Conservation (phyloP, 495 filamentous ascomycete genomes). For the Podospora didyma region DNA sequence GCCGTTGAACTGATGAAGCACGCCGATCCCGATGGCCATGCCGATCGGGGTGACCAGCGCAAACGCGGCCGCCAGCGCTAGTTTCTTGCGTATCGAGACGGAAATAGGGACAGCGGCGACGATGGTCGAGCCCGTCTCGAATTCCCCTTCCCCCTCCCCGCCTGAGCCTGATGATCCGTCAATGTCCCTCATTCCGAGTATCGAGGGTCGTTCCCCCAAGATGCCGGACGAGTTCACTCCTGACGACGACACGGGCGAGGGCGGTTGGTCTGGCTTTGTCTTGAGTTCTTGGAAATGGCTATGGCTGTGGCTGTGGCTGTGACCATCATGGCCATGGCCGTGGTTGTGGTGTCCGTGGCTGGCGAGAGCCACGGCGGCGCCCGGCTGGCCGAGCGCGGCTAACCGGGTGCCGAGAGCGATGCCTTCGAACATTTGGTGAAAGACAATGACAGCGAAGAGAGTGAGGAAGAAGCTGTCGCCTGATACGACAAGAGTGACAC, state of each 20-base stretch:
- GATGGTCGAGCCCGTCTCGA: neutral
- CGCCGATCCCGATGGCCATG: constrained; percentile 58
- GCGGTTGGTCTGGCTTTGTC: neutral
- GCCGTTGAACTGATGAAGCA: constrained; percentile 51
- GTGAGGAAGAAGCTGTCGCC: constrained; percentile 53
- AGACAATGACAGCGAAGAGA: constrained; percentile 56
- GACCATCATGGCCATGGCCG: constrained; percentile 3
- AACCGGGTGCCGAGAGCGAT: constrained; percentile 72
- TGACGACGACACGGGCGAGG: neutral
- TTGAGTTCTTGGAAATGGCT: neutral
- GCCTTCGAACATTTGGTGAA: constrained; percentile 76
- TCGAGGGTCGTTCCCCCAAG: too few relatives aligned
- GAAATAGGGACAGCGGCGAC: neutral
- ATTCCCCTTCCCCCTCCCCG: too few relatives aligned
- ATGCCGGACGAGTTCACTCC: too few relatives aligned
- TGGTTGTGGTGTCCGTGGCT: constrained; percentile 10
- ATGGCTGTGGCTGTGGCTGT: too few relatives aligned
- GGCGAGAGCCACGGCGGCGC: neutral
- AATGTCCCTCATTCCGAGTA: neutral
- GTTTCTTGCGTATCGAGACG: constrained; percentile 34
- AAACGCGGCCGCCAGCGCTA: constrained; percentile 46
- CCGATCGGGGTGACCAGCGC: constrained; percentile 54
- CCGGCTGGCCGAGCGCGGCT: constrained; percentile 44
- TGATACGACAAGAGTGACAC: constrained; percentile 54
- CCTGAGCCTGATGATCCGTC: neutral